A percentile compares a stretch with the other conserved stretches of the same genome.
phyloP scores from a whole-genome alignment of 495 filamentous ascomycete genomes.

The Chlorociboria aeruginascens region DNA sequence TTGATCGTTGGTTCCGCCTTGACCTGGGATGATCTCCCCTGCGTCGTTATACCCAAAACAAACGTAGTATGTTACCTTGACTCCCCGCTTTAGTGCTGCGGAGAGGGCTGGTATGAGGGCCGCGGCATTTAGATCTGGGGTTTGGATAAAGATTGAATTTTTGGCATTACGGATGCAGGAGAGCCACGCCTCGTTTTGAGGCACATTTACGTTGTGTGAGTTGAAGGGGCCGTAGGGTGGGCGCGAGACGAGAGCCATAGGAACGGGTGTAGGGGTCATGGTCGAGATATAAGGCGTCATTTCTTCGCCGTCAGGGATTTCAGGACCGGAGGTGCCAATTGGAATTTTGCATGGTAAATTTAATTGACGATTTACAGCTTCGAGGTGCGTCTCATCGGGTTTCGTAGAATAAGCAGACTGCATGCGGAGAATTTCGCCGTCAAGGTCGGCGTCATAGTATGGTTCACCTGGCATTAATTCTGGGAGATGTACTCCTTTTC shows the following conservation, averaged over 20 bases:
- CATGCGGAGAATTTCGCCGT: constrained; percentile 44
- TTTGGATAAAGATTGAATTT: constrained; percentile 55
- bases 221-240: constrained; percentile 51
- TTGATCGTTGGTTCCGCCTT: constrained; percentile 69
- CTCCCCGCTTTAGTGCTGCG: constrained; percentile 50
- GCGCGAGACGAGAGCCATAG: constrained; percentile 62
- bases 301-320: constrained; percentile 32
- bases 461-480: constrained; percentile 45
- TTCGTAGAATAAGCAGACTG: constrained; percentile 39
- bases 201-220: constrained; percentile 43
- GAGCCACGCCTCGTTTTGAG: constrained; percentile 63
- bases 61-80: constrained; percentile 55
- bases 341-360: constrained; percentile 46
- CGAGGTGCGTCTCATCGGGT: constrained; percentile 35
- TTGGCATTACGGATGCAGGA: constrained; percentile 53
- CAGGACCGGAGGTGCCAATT: constrained; percentile 40
- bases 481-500: constrained; percentile 24
- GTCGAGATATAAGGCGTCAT: constrained; percentile 54
- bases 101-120: constrained; percentile 49
- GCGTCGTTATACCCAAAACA: constrained; percentile 71
- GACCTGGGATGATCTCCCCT: constrained; percentile 60
- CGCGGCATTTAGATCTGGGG: constrained; percentile 63
- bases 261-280: constrained; percentile 40
- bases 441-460: constrained; percentile 50
- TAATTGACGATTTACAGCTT: constrained; percentile 48